These are phyloP conservation scores for Jacaranda mimosifolia DNA, from an alignment of 257 asterid genomes.

Conservation along the genomic window DNA sequence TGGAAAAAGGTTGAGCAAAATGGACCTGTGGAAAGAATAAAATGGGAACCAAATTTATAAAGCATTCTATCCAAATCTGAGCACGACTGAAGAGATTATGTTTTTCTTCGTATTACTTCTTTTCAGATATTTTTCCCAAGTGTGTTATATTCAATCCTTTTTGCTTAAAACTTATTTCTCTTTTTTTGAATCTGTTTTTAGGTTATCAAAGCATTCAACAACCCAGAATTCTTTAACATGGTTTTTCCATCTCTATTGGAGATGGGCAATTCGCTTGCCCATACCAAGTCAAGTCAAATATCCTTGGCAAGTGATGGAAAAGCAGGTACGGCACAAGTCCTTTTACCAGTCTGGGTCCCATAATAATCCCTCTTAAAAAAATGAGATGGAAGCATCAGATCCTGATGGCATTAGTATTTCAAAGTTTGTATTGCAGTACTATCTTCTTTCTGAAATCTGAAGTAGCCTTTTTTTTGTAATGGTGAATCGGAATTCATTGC, in stretches of 20 bases:
- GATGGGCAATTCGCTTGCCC: conserved; percentile 62
- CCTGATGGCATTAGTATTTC: no score
- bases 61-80: background rate
- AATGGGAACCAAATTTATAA: conserved; percentile 1
- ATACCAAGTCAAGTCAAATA: conserved; percentile 49
- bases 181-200: conserved; percentile 42
- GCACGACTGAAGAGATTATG: background rate
- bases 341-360: conserved; percentile 29
- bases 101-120: conserved; percentile 21
- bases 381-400: no score
- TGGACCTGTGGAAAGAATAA: background rate
- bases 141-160: conserved; percentile 27
- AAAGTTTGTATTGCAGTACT: no score
- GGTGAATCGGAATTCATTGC: conserved; percentile 6
- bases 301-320: conserved; percentile 51
- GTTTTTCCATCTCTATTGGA: conserved; percentile 75
- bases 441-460: background rate
- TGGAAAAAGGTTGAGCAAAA: conserved; percentile 9
- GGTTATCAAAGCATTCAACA: conserved; percentile 81
- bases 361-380: background rate
- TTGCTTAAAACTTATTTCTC: conserved; percentile 37
- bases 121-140: background rate
- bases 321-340: conserved; percentile 60
- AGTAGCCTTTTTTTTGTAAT: background rate
- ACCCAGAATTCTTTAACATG: conserved; percentile 73